Conservation (phyloP, 129 eudicot species). For the Smallanthus sonchifolius region DNA sequence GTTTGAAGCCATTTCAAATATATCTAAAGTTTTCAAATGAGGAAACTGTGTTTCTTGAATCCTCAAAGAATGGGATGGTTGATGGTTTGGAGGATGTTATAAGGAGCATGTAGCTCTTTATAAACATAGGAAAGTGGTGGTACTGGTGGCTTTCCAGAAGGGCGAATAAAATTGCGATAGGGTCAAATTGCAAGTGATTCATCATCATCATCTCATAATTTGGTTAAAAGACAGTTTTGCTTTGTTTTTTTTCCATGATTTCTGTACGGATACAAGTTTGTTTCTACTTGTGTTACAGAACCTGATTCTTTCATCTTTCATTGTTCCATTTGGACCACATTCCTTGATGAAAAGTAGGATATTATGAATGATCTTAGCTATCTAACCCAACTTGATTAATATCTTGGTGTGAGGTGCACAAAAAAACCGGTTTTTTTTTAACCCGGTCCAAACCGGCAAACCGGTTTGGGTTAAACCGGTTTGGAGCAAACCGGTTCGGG, state of each 20-base stretch:
- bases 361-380: constrained; percentile 29
- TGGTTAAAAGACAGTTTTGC: neutral
- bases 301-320: constrained; percentile 36
- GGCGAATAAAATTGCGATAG: constrained; percentile 33
- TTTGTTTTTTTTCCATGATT: neutral
- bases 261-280: constrained; percentile 19
- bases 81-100: constrained; percentile 25
- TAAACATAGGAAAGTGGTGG: constrained; percentile 37
- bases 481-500: too few species aligned
- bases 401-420: too few species aligned
- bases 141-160: constrained; percentile 27
- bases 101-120: constrained; percentile 30
- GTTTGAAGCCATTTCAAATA: constrained; percentile 49
- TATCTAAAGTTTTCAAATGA: neutral
- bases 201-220: constrained; percentile 3
- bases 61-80: too few species aligned
- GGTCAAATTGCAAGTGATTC: constrained; percentile 27
- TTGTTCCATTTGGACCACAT: constrained; percentile 41
- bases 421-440: too few species aligned
- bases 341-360: constrained; percentile 28
- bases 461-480: too few species aligned
- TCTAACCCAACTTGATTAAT: constrained; percentile 15
- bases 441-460: too few species aligned
- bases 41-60: neutral
- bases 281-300: constrained; percentile 16